Conservation (phyloP, 768 basidiomycete genomes). For the Clavaria fumosa region DNA sequence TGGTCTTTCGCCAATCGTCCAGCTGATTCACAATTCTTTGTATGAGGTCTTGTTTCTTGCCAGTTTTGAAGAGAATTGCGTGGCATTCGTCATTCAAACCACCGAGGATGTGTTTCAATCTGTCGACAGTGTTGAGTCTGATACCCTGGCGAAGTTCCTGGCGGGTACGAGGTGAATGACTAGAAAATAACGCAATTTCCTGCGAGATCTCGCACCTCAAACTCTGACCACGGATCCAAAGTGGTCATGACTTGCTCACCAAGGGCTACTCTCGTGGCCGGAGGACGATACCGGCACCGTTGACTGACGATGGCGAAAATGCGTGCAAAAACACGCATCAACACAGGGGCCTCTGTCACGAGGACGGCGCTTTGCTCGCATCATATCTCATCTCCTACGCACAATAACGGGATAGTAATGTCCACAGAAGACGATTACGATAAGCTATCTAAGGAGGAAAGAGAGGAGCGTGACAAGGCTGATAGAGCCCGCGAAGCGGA, state of each 20-base stretch:
- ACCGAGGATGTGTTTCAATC: constrained; percentile 64
- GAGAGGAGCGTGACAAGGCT: constrained; percentile 53
- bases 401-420: not conserved
- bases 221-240: constrained; percentile 51
- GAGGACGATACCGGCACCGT: not conserved
- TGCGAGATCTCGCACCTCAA: constrained; percentile 56
- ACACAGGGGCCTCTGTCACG: not conserved
- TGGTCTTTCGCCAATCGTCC: constrained; percentile 41
- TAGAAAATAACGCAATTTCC: no score
- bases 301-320: not conserved
- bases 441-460: constrained; percentile 60
- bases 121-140: constrained; percentile 71
- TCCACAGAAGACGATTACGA: constrained; percentile 43
- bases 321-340: no score
- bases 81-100: constrained; percentile 70
- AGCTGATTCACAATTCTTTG: constrained; percentile 51
- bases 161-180: no score
- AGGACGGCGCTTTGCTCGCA: not conserved
- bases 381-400: not conserved
- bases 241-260: constrained; percentile 60
- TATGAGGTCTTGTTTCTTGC: constrained; percentile 80
- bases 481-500: constrained; percentile 51
- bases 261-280: no score
- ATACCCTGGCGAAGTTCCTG: constrained; percentile 58
- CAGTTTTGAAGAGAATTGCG: constrained; percentile 52